Conservation (phyloP, 192 early-diverging fungal genomes). For the Geranomyces variabilis region DNA sequence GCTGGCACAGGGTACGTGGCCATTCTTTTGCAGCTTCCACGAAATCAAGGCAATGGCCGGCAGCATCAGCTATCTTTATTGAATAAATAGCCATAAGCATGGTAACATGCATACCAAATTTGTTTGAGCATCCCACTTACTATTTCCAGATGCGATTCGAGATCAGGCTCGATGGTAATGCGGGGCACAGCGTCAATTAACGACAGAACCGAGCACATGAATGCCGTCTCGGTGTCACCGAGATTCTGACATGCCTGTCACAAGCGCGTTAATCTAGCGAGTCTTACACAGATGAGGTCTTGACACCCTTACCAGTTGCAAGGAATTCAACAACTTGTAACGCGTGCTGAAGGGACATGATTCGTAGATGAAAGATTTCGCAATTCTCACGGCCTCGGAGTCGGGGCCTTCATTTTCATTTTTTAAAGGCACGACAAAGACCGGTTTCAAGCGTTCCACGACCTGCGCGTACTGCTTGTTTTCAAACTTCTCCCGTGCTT, state of each 20-base stretch:
- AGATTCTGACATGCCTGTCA: background rate
- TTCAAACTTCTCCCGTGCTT: constrained; percentile 10
- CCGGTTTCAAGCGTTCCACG: constrained; percentile 12
- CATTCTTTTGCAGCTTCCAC: too few relatives aligned
- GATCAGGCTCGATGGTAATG: background rate
- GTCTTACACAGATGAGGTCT: too few relatives aligned
- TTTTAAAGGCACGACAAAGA: background rate
- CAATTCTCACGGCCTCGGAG: background rate
- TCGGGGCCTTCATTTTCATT: background rate
- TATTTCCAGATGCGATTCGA: background rate
- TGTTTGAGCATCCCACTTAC: background rate
- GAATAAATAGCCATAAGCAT: background rate
- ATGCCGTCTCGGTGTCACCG: background rate
- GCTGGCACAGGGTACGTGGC: background rate
- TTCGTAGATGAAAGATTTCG: background rate
- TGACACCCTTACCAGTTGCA: background rate
- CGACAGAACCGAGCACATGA: constrained; percentile 9
- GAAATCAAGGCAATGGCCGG: too few relatives aligned
- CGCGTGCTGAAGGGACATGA: constrained; percentile 11
- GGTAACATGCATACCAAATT: background rate
- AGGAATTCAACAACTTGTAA: background rate
- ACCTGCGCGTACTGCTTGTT: background rate
- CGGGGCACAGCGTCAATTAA: constrained; percentile 5
- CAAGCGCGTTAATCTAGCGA: background rate
- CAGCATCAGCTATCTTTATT: too few relatives aligned